Percentiles rank a stretch among this genome's conserved stretches.
Conservation (phyloP, 306 rosid species). For the Gynostemma pentaphyllum region DNA sequence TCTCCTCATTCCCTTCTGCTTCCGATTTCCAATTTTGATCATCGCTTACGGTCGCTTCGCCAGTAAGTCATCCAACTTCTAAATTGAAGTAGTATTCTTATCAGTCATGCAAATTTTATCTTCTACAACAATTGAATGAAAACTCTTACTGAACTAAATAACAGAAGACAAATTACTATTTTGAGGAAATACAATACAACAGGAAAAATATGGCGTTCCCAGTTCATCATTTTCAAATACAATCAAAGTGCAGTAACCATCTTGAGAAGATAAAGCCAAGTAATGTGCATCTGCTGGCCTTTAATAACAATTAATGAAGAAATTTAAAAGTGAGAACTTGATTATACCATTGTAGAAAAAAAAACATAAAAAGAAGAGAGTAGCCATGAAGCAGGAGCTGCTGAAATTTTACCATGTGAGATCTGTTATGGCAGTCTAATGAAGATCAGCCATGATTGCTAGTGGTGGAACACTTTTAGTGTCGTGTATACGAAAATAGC, state of each 20-base stretch:
- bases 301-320: constrained; percentile 15
- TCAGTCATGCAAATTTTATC: constrained; percentile 19
- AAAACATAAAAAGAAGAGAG: constrained; percentile 12
- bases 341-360: constrained; percentile 1
- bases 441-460: constrained; percentile 75
- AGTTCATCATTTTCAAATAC: constrained; percentile 76
- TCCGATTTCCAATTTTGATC: constrained; percentile 10
- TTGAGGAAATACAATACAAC: not conserved
- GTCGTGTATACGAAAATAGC: constrained; percentile 73
- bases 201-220: constrained; percentile 34
- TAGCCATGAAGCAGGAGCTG: constrained; percentile 5
- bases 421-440: constrained; percentile 89
- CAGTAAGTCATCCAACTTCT: constrained; percentile 17
- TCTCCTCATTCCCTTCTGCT: constrained; percentile 21
- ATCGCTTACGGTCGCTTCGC: constrained; percentile 15
- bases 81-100: constrained; percentile 15
- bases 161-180: not conserved
- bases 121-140: constrained; percentile 21
- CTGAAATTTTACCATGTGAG: constrained; percentile 52
- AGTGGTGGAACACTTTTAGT: constrained; percentile 69
- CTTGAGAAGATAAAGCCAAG: constrained; percentile 87
- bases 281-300: constrained; percentile 84
- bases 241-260: constrained; percentile 77
- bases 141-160: not conserved
- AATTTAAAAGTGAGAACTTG: constrained; percentile 14